Evolutionary conservation across 2,329 filamentous ascomycete species (phyloP), one percentile per base, ranked within the genome.

Genomic region (Aspergillus awamori): DNA sequence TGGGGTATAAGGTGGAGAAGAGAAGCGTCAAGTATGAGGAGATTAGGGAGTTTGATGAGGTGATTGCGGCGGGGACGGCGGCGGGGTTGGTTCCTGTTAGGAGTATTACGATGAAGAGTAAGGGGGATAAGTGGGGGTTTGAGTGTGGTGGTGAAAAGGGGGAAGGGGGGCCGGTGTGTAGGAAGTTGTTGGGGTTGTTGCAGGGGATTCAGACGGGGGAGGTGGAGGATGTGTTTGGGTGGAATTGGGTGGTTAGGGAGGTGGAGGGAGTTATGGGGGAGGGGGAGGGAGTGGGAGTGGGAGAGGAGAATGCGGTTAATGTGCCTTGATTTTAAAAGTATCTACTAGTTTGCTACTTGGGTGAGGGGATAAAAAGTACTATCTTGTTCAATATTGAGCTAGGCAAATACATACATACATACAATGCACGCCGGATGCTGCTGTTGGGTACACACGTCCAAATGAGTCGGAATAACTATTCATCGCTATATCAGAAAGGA

Each of bases 1-100:
- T 92, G 66, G 93, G 93, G 1, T 98, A 91, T 89, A 88, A 86
- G 67, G 89, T 95, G 0, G 93, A 97, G 81, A 86, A 85, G 72
- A 82, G 93, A 58, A 75, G 87, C 48, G 80, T 86, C 59, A 74
- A 80, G 33, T 89, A 89, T 73, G 80, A 84, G 7, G 88, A 91
- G 70, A 78, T 91, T 45, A 67, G 74, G 5, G 74, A 79, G 15
- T 92, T 93, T 74, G 81, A 81, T 48, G 94, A 98, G 78, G 88
- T 99, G 56, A 88, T 97, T 78, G 95, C 94, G 4, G 93, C 93
- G 2, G 94, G 94, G 1, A 98, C 94, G 0, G 94, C 94, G 0
- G 94, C 93, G 0, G 91, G 92, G 0, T 83, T 99, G 57, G 93
- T 98, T 3, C 94, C 94, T 1, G 95, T 97, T 77, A 90, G 90